Evolutionary conservation across 176 grass and related monocot genomes (phyloP), one percentile per base, ranked within the genome.

Genomic region (Oryza longistaminata): DNA sequence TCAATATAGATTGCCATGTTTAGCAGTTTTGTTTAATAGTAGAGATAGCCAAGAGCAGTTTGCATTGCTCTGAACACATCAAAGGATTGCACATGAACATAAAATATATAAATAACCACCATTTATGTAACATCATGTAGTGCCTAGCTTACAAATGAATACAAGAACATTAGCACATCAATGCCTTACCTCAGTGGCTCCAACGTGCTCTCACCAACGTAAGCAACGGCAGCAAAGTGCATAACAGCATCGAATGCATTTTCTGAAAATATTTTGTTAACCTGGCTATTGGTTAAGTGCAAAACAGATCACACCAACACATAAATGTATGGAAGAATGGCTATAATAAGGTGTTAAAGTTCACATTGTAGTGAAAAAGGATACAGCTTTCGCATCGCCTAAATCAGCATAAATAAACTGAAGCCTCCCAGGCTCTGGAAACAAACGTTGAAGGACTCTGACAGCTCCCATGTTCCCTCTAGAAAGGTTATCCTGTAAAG

Each of bases 201-300:
- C 50, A 96, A 83, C 29, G 96, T 99, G 87, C 96, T 99, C 75
- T 99, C 96, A 24, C 96, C 96, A 52, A 99, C 96, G 84, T 96
- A 99, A 73, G 96, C 96, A 81, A 99, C 91, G 71, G 96, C 96
- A n/a, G 96, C 96, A 74, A 99, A 99, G 79, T 99, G 96, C 88
- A 99, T 99, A 40, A 99, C 93, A 65, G 96, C 93, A 86, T 99
- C 96, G 79, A 99, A 94, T 25, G 91, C 91, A 71, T 99, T 99
- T 80, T 96, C 90, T 0, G 93, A 84, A 80, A 99, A 99, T 85
- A 99, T 94, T 89, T 87, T 90, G 81, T 99, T 94, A 25, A 96
- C 91, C 96, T 99, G 79, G 61, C 17, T 94, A 81, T 61, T 62
- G 76, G 90, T 91, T 84, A 91, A 91, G 87, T 68, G 74, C 35